These are phyloP conservation scores for Paramecium sexaurelia DNA, from an alignment of 73 alveolate species.

Conservation along the genomic window DNA sequence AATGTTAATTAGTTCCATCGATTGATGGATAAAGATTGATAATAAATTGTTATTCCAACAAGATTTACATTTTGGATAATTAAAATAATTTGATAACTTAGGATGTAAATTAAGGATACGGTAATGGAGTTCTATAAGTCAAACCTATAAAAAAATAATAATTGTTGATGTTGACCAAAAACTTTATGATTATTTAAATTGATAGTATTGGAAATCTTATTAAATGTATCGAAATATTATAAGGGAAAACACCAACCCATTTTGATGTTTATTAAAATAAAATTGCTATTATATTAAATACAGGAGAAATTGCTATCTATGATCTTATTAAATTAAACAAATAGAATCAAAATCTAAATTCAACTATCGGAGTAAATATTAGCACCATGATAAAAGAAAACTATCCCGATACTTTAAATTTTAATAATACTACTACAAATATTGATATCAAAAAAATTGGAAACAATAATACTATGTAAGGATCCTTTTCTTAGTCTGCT, in stretches of 20 bases:
- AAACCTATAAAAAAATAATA: neutral
- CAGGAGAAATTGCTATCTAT: neutral
- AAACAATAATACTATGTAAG: neutral
- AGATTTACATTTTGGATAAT: conserved; percentile 1
- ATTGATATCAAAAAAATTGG: conserved; percentile 40
- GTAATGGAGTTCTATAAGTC: neutral
- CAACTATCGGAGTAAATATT: neutral
- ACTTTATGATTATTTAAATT: conserved; percentile 11
- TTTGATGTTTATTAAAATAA: conserved; percentile 29
- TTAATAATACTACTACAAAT: conserved; percentile 29
- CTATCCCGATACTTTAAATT: conserved; percentile 44
- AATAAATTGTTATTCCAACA: conserved; percentile 10
- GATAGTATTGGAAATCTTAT: neutral
- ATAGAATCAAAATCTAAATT: neutral
- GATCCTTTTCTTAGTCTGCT: conserved; percentile 13
- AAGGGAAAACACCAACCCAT: conserved; percentile 24
- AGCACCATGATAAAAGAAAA: conserved; percentile 4
- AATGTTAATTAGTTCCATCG: neutral
- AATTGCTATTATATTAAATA: neutral
- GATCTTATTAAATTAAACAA: conserved; percentile 2
- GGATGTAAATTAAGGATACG: neutral
- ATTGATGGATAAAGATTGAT: conserved; percentile 33
- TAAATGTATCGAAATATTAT: neutral
- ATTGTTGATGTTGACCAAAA: neutral
- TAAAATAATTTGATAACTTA: neutral